Percentiles rank a stretch among this genome's conserved stretches.
Evolutionary conservation across 140 eudicot species (phyloP).

Genomic region (Bidens hawaiensis): DNA sequence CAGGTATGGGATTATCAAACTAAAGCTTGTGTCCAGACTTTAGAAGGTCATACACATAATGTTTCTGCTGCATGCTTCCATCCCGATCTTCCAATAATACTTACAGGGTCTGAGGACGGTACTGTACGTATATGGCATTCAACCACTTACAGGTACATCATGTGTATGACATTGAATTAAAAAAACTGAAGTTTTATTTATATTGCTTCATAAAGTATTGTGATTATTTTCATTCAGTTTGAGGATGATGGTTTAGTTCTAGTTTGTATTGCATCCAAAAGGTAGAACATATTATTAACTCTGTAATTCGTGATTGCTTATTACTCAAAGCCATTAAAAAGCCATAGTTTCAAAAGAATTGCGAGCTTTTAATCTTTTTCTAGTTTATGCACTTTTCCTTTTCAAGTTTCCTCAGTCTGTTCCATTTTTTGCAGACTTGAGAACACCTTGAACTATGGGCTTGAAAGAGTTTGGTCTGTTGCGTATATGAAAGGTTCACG

Average conservation of each 20-base stretch:
- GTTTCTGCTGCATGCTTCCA: constrained; percentile 90
- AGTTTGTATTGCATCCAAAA: constrained; percentile 7
- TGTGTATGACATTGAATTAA: neutral
- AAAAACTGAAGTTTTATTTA: too few relatives aligned
- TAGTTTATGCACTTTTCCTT: neutral
- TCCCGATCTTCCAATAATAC: constrained; percentile 92
- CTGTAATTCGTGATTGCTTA: constrained; percentile 4
- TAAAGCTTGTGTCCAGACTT: constrained; percentile 76
- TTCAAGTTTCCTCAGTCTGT: constrained; percentile 4
- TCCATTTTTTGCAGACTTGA: constrained; percentile 61
- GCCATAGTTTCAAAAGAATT: neutral
- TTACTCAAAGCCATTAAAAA: constrained; percentile 2
- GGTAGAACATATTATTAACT: neutral
- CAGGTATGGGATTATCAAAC: constrained; percentile 96
- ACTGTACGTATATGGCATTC: constrained; percentile 95
- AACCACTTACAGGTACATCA: constrained; percentile 74
- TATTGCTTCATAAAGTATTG: too few relatives aligned
- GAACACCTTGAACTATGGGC: constrained; percentile 92
- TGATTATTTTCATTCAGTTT: neutral
- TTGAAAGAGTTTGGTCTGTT: constrained; percentile 97
- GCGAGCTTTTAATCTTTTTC: neutral
- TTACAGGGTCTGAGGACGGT: constrained; percentile 94
- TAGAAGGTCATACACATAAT: constrained; percentile 97
- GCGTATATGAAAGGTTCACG: constrained; percentile 95
- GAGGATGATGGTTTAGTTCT: constrained; percentile 1